Conservation (phyloP, 805 yeast genomes). For the Starmerella sirachaensis region DNA sequence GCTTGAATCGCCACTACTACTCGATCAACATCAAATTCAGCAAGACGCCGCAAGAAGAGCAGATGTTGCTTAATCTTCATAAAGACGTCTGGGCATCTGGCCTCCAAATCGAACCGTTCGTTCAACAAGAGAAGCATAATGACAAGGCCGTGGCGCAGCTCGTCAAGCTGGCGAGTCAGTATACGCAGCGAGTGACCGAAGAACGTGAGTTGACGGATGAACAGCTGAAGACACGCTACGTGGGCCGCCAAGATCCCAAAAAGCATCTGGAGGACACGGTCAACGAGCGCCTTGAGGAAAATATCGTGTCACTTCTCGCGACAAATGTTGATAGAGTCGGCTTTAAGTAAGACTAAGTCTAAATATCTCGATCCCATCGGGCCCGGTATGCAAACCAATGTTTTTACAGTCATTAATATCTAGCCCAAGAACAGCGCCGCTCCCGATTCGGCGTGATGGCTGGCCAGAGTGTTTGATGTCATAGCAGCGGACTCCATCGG, state of each 20-base stretch:
- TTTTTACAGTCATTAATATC: too few relatives aligned
- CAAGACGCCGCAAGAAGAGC: conserved; percentile 83
- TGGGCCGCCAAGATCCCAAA: conserved; percentile 98
- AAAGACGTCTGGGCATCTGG: conserved; percentile 96
- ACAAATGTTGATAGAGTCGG: conserved; percentile 86
- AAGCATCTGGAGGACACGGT: conserved; percentile 89
- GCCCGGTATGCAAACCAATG: too few relatives aligned
- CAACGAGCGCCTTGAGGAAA: conserved; percentile 74
- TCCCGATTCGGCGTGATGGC: too few relatives aligned
- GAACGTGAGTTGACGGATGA: conserved; percentile 82
- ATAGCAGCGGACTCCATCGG: too few relatives aligned
- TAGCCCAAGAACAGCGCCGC: too few relatives aligned
- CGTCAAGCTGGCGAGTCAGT: conserved; percentile 83
- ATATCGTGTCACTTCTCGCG: conserved; percentile 74
- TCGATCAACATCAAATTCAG: conserved; percentile 89
- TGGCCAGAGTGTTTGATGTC: too few relatives aligned
- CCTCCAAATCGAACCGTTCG: conserved; percentile 62
- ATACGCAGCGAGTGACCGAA: conserved; percentile 81
- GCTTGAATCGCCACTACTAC: conserved; percentile 91
- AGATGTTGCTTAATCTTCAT: conserved; percentile 86
- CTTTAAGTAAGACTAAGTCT: conserved; percentile 40
- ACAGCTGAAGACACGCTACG: conserved; percentile 87
- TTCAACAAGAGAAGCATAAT: conserved; percentile 64
- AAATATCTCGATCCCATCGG: conserved; percentile 1
- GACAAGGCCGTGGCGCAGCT: conserved; percentile 58